Evolutionary conservation across 768 basidiomycete genomes (phyloP).

Genomic region (Mrakia hoshinonis): DNA sequence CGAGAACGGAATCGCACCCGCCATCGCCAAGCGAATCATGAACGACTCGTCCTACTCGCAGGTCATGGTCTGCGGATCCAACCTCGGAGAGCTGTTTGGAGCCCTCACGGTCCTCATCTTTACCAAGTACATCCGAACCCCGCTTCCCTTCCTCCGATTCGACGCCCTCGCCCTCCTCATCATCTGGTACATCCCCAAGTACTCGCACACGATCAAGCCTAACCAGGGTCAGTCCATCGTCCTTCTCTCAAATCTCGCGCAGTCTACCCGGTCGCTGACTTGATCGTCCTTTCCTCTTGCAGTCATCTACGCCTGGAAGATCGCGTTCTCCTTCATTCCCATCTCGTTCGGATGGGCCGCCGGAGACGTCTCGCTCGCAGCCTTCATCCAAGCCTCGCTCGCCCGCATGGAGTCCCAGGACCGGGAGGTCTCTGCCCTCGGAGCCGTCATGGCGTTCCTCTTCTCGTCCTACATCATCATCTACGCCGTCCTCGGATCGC

Average conservation of each 20-base stretch:
- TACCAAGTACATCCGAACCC: slow-evolving; percentile 33
- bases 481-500: slow-evolving; percentile 34
- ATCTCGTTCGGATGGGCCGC: slow-evolving; percentile 35
- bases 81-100: slow-evolving; percentile 36
- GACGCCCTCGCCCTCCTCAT: slow-evolving; percentile 35
- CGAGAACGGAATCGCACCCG: slow-evolving; percentile 34
- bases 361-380: slow-evolving; percentile 38
- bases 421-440: slow-evolving; percentile 34
- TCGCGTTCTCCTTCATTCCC: slow-evolving; percentile 2
- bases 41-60: slow-evolving; percentile 35
- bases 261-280: no score
- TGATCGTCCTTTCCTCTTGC: no score
- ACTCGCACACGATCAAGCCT: slow-evolving; percentile 30
- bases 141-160: slow-evolving; percentile 33
- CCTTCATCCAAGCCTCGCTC: slow-evolving; percentile 37
- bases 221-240: no score
- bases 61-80: slow-evolving; percentile 37
- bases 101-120: slow-evolving; percentile 33
- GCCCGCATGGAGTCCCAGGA: slow-evolving; percentile 26
- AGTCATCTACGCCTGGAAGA: slow-evolving; percentile 33
- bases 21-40: slow-evolving; percentile 35
- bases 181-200: slow-evolving; percentile 36
- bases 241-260: no score
- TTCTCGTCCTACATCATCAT: slow-evolving; percentile 26
- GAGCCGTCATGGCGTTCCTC: slow-evolving; percentile 38